Evolutionary conservation across 148 eudicot genomes (phyloP), one percentile per base, ranked within the genome.

Genomic region (Cornus florida): DNA sequence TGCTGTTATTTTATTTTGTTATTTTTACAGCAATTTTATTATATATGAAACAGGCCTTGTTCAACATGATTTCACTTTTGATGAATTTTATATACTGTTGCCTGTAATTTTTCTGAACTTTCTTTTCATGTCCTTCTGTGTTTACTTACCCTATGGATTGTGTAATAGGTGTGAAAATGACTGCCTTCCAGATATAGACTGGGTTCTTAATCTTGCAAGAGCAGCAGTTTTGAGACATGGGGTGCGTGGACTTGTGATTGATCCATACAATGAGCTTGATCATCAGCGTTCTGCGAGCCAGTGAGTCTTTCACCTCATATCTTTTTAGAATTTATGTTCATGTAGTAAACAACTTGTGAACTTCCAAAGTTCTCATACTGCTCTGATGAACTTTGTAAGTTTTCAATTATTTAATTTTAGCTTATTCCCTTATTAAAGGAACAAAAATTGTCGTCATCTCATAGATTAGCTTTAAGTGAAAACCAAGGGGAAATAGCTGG

Each of bases 191-290:
- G 91, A 71, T 86, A 81, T 94, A 75, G 73, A 89, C 69, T 96
- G 98, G 98, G 99, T 96, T 81, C 94, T 96, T 82, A 81, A 82
- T 32, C 97, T 90, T 80, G 99, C 99, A 74, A 92, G 85, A 85
- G 83, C 97, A 70, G 98, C 99, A 50, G 99, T 96, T 83, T 79
- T 94, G 74, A 93, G 99, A 84, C 90, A 96, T 86, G 99, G 99
- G 32, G 88, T 96, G 62, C 90, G 86, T 74, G 99, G 99, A 53
- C 98, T 96, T 48, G 98, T 96, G 39, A 96, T 96, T 83, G 99
- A 96, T 83, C 98, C 98, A 7, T 96, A 96, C 87, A 96, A 96
- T 75, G 98, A 96, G 86, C 98, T 96, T 86, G 99, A 96, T 84
- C 99, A 96, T 89, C 99, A 94, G 82, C 98, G 99, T 23, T 87